Conservation (phyloP, 306 rosid species). For the Quercus cerris region DNA sequence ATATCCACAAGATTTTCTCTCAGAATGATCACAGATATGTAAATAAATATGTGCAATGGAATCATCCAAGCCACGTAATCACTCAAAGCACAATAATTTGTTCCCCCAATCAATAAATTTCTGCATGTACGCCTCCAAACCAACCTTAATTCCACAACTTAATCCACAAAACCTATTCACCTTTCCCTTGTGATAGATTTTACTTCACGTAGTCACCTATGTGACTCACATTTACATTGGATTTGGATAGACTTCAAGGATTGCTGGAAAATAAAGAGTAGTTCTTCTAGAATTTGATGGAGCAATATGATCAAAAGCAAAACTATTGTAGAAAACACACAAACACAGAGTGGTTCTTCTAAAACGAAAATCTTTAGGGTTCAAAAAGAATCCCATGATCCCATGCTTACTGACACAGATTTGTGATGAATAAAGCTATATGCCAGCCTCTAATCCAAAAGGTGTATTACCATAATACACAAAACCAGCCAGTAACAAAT, state of each 20-base stretch:
- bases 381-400: neutral
- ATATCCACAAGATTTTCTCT: neutral
- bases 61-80: neutral
- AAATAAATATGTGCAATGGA: neutral
- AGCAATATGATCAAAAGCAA: neutral
- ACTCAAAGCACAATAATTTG: neutral
- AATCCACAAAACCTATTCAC: neutral
- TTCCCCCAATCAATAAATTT: neutral
- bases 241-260: neutral
- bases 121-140: neutral
- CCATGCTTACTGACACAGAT: neutral
- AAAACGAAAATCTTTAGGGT: neutral
- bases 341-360: neutral
- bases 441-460: neutral
- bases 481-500: neutral
- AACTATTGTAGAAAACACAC: neutral
- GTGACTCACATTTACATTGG: neutral
- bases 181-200: neutral
- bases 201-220: neutral
- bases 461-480: neutral
- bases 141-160: neutral
- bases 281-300: neutral
- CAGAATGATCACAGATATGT: neutral
- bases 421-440: neutral
- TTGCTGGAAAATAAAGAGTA: neutral